These are phyloP conservation scores for Medicago arabica DNA, from an alignment of 306 rosid genomes.

Conservation along the genomic window DNA sequence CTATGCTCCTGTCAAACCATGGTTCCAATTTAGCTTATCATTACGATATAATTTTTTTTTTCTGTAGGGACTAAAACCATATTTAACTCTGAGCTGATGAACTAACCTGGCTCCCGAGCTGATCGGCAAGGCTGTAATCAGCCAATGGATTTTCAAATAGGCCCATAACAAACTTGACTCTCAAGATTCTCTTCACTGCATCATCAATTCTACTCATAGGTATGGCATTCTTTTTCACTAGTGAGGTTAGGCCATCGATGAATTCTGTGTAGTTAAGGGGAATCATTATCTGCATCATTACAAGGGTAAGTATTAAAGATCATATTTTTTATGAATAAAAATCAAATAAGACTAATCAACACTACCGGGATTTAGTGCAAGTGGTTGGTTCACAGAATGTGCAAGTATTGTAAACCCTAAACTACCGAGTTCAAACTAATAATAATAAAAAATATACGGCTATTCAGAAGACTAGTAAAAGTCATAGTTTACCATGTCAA, in stretches of 20 bases:
- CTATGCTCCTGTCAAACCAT: slow-evolving; percentile 47
- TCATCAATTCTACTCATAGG: slow-evolving; percentile 49
- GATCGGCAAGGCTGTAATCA: slow-evolving; percentile 39
- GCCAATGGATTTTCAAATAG: slow-evolving; percentile 50
- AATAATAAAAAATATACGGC: too few species aligned
- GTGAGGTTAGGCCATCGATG: slow-evolving; percentile 36
- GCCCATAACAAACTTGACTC: slow-evolving; percentile 49
- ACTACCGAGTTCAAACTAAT: too few species aligned
- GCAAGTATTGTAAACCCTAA: neutral
- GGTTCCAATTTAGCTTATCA: neutral
- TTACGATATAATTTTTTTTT: too few species aligned
- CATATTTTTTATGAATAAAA: too few species aligned
- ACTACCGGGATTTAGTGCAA: too few species aligned
- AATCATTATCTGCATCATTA: slow-evolving; percentile 45
- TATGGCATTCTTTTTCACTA: slow-evolving; percentile 39
- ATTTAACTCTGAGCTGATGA: neutral
- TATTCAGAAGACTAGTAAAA: neutral
- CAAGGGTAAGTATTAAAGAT: neutral
- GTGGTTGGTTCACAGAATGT: too few species aligned
- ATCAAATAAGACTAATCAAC: too few species aligned
- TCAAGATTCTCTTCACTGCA: slow-evolving; percentile 48
- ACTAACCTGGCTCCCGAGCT: slow-evolving; percentile 49
- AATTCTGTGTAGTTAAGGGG: slow-evolving; percentile 46
- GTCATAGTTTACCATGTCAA: slow-evolving; percentile 46
- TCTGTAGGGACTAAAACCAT: neutral